phyloP scores from a whole-genome alignment of 108 stramenopile species.

The Skeletonema tropicum region DNA sequence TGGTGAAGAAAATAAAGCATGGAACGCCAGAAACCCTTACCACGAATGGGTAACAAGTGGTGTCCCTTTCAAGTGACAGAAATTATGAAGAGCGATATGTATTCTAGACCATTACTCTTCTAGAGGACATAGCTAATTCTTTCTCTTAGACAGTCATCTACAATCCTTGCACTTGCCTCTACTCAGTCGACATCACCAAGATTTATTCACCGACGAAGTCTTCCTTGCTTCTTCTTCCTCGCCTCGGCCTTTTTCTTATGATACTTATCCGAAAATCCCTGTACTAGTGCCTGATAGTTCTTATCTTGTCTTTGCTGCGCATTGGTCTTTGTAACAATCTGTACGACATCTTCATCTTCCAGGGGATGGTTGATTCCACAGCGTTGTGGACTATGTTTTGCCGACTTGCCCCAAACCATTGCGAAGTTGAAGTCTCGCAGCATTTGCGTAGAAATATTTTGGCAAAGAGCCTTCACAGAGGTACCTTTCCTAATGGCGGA shows the following conservation, averaged over 20 bases:
- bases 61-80: too few species aligned
- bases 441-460: conserved; percentile 85
- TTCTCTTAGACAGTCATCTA: neutral
- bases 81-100: too few species aligned
- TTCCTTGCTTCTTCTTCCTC: conserved; percentile 71
- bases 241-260: conserved; percentile 81
- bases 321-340: conserved; percentile 96
- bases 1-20: too few species aligned
- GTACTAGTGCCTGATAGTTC: conserved; percentile 78
- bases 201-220: conserved; percentile 55
- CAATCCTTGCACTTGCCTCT: neutral
- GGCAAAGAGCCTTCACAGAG: conserved; percentile 72
- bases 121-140: too few species aligned
- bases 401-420: conserved; percentile 96
- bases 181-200: too few species aligned
- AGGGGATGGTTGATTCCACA: conserved; percentile 93
- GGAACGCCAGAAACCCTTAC: too few species aligned
- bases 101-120: too few species aligned
- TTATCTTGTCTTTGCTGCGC: conserved; percentile 94
- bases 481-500: conserved; percentile 91
- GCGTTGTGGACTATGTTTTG: conserved; percentile 96
- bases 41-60: too few species aligned
- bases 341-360: conserved; percentile 98
- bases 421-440: conserved; percentile 97
- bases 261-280: conserved; percentile 79